A percentile compares a stretch with the other conserved stretches of the same genome.
These are phyloP conservation scores for Epicoccum nigrum DNA, from an alignment of 2,329 filamentous ascomycete species.

Conservation along the genomic window DNA sequence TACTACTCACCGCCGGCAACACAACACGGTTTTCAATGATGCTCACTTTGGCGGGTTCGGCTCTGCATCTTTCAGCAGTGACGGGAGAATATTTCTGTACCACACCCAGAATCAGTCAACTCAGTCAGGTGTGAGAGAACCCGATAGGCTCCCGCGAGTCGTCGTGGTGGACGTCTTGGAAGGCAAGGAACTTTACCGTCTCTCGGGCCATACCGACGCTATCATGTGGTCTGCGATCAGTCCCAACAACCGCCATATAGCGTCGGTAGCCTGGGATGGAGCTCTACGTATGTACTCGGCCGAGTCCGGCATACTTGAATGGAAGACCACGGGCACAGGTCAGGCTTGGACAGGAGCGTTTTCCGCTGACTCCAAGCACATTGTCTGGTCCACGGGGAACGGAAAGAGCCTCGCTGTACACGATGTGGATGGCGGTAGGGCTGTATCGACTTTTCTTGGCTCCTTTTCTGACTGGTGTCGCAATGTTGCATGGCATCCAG, in stretches of 20 bases:
- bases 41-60: constrained; percentile 20
- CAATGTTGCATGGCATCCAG: constrained; percentile 33
- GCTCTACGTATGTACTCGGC: constrained; percentile 35
- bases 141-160: constrained; percentile 19
- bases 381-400: constrained; percentile 30
- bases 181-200: constrained; percentile 20
- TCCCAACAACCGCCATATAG: constrained; percentile 28
- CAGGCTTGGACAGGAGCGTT: constrained; percentile 37
- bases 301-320: constrained; percentile 26
- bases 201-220: constrained; percentile 34
- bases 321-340: constrained; percentile 23
- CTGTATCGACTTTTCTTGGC: constrained; percentile 21
- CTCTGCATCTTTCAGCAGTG: constrained; percentile 25
- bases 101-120: constrained; percentile 18
- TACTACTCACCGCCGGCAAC: constrained; percentile 28
- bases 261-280: constrained; percentile 38
- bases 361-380: constrained; percentile 31
- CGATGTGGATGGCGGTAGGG: constrained; percentile 22
- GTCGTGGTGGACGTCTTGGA: constrained; percentile 29
- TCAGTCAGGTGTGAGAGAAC: constrained; percentile 15
- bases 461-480: constrained; percentile 26
- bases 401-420: constrained; percentile 27
- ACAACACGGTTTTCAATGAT: constrained; percentile 28
- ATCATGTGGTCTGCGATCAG: constrained; percentile 39
- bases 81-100: constrained; percentile 30